Evolutionary conservation across 2,329 filamentous ascomycete species (phyloP).

Genomic region (Botryosphaeria dothidea): DNA sequence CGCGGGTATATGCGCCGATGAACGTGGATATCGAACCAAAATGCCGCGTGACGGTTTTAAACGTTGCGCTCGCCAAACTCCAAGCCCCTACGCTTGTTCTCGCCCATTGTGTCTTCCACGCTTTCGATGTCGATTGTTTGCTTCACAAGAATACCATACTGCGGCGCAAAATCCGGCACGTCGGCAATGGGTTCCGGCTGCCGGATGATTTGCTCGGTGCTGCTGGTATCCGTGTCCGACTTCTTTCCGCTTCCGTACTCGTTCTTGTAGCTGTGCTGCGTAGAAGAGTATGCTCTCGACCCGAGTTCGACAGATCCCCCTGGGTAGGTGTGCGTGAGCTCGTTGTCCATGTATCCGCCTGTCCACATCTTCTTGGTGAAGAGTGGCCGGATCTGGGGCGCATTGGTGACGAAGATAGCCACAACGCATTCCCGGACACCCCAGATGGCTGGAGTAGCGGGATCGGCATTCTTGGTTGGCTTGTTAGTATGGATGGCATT

Average conservation of each 20-base stretch:
- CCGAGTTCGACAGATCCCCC: neutral
- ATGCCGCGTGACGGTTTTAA: neutral
- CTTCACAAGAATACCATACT: neutral
- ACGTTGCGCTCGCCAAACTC: constrained; percentile 1
- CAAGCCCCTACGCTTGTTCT: neutral
- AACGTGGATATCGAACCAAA: neutral
- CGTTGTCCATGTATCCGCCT: neutral
- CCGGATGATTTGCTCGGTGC: neutral
- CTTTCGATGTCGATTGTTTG: neutral
- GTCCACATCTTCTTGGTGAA: constrained; percentile 5
- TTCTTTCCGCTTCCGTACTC: neutral
- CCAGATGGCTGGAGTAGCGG: constrained; percentile 5
- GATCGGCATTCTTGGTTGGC: neutral
- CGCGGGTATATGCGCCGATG: neutral
- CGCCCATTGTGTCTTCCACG: neutral
- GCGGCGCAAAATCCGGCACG: neutral
- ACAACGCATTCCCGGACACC: constrained; percentile 2
- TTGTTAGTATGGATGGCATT: neutral
- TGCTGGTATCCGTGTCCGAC: neutral
- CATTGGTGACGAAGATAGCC: constrained; percentile 6
- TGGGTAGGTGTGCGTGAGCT: neutral
- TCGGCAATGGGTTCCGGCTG: neutral
- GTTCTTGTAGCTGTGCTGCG: neutral
- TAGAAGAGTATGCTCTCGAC: neutral
- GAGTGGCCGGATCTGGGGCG: neutral